Evolutionary conservation across 2,329 filamentous ascomycete species (phyloP), one percentile per base, ranked within the genome.

Genomic region (Fusarium robinianum): DNA sequence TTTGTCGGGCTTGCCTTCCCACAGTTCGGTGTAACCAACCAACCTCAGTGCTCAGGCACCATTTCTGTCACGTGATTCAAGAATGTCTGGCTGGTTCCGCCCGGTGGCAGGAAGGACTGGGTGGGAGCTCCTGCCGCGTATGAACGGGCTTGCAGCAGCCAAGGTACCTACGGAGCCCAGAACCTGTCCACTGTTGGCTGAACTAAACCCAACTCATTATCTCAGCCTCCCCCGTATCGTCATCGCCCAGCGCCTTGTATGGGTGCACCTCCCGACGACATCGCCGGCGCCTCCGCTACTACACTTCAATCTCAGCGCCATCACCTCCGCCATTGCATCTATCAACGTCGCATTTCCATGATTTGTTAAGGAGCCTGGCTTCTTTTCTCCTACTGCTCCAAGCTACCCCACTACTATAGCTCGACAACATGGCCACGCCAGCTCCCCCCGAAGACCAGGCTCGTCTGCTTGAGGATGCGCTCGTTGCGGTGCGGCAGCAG

Each of bases 401-500:
- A 67, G 64, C 63, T 64, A 63, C 63, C 64, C 65, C 62, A 57
- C 65, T 52, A 59, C 50, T 34, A 53, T 52, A 58, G 46, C 44
- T 55, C 42, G 50, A 65, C 53, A 52, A 52, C 50, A 73, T 73
- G 70, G 72, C 75, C 49, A 75, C 74, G 46, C 81, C 85, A 63
- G 77, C 81, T 61, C 78, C 79, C 64, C 78, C 84, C 58, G 87
- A 91, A 72, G 87, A 91, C 73, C 87, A 86, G 81, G 90, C 88
- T 64, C 88, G 91, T 64, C 83, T 99, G 75, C 85, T 99, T 61
- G 94, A 99, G 75, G 94, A 99, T 85, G 94, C 95, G 65, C 77
- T 97, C 72, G 83, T 88, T 51, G 92, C 96, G 38, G 95, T 99
- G 72, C 89, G 92, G 73, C 92, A 97, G 74, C 95, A 99, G 81